Percentiles rank a stretch among this genome's conserved stretches.
Conservation (phyloP, 2,329 filamentous ascomycete genomes). For the Fusarium hainanense region DNA sequence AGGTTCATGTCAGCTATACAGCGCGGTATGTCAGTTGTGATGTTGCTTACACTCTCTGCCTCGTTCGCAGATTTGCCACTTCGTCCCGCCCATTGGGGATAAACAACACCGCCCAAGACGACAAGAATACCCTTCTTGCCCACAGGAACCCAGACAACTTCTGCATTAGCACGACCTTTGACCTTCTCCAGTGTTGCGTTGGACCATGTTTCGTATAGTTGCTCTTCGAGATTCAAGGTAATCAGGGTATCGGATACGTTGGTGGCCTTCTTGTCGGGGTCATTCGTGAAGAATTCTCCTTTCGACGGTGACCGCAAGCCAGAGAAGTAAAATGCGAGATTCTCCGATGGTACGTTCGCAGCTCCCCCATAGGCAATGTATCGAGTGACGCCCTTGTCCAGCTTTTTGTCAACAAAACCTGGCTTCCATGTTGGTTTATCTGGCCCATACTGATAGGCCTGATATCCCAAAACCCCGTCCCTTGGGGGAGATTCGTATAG, state of each 20-base stretch:
- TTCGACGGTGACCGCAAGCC: constrained; percentile 65
- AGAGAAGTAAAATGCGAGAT: constrained; percentile 77
- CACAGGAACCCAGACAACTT: constrained; percentile 81
- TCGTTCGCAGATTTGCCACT: constrained; percentile 45
- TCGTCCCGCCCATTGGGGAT: constrained; percentile 62
- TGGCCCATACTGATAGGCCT: constrained; percentile 63
- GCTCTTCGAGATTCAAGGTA: constrained; percentile 67
- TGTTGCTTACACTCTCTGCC: constrained; percentile 50
- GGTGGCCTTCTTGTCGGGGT: constrained; percentile 52
- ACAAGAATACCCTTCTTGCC: constrained; percentile 80
- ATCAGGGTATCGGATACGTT: constrained; percentile 68
- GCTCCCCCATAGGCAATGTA: constrained; percentile 74
- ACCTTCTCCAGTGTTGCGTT: constrained; percentile 65
- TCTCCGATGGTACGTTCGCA: constrained; percentile 74
- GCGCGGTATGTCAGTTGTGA: background rate
- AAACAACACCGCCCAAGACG: constrained; percentile 78
- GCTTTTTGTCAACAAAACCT: constrained; percentile 55
- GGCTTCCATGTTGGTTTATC: constrained; percentile 56
- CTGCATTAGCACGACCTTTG: constrained; percentile 68
- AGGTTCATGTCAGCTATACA: constrained; percentile 5
- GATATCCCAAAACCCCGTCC: constrained; percentile 62
- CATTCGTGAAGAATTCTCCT: constrained; percentile 60
- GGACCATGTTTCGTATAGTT: constrained; percentile 63
- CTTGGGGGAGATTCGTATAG: constrained; percentile 53
- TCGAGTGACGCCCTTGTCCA: constrained; percentile 63